Conservation (phyloP, 2,329 filamentous ascomycete species). For the Furcasterigmium sp. region DNA sequence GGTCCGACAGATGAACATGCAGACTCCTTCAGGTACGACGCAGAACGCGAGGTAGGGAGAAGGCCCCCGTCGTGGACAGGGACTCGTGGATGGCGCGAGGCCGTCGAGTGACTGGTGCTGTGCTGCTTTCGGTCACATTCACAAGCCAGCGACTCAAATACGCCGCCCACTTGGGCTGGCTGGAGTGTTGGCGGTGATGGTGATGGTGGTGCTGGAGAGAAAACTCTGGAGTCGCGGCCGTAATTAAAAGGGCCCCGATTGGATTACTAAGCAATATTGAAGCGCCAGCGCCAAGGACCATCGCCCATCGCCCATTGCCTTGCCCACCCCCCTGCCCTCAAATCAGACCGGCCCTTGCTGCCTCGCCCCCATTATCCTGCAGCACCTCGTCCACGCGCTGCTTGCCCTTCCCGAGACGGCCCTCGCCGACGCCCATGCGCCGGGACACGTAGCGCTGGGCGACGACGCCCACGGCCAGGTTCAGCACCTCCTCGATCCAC, state of each 20-base stretch:
- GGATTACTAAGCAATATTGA: not conserved
- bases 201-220: not conserved
- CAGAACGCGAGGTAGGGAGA: constrained; percentile 12
- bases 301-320: too few relatives aligned
- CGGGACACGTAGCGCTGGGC: constrained; percentile 93
- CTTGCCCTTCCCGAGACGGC: constrained; percentile 56
- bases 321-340: constrained; percentile 2
- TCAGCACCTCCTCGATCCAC: constrained; percentile 88
- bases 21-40: constrained; percentile 11
- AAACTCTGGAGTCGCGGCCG: too few relatives aligned
- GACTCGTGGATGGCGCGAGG: constrained; percentile 9
- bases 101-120: constrained; percentile 12
- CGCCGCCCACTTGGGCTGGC: not conserved
- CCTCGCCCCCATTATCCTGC: constrained; percentile 28
- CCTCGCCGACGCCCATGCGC: constrained; percentile 92
- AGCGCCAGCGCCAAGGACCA: too few relatives aligned
- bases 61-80: constrained; percentile 8
- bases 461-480: constrained; percentile 73
- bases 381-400: constrained; percentile 53
- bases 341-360: constrained; percentile 11
- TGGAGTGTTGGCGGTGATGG: not conserved
- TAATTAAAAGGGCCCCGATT: too few relatives aligned
- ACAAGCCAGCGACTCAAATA: constrained; percentile 2
- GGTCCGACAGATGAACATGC: not conserved
- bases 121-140: constrained; percentile 2